Conservation (phyloP, 352 stramenopile genomes). For the Phytopythium kandeliae region DNA sequence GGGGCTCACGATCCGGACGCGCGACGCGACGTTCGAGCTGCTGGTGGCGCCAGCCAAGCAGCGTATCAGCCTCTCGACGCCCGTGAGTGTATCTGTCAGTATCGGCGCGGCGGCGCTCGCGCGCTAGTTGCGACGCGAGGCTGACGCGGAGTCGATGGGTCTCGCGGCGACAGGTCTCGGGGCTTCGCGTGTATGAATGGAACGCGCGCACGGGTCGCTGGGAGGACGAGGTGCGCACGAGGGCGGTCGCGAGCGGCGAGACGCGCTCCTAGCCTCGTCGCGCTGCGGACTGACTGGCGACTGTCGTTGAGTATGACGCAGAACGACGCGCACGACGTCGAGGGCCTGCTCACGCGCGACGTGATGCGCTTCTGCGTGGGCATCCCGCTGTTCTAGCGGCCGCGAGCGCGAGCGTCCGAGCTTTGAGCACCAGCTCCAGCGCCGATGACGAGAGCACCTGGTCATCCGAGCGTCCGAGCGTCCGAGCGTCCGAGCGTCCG, state of each 20-base stretch:
- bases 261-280: not conserved
- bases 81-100: slow-evolving; percentile 14
- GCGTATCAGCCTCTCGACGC: slow-evolving; percentile 64
- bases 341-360: slow-evolving; percentile 74
- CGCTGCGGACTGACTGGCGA: slow-evolving; percentile 9
- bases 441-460: no score
- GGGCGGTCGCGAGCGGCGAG: not conserved
- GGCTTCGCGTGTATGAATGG: slow-evolving; percentile 66
- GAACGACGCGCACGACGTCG: slow-evolving; percentile 71
- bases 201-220: slow-evolving; percentile 63
- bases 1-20: slow-evolving; percentile 41
- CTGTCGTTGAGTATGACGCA: slow-evolving; percentile 13
- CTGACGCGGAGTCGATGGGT: no score
- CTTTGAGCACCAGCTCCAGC: no score
- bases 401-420: no score
- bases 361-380: slow-evolving; percentile 74
- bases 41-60: slow-evolving; percentile 52
- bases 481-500: no score
- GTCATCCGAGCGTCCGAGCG: no score
- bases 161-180: slow-evolving; percentile 43
- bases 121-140: not conserved
- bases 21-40: slow-evolving; percentile 57
- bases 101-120: not conserved
- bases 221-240: slow-evolving; percentile 57
- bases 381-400: slow-evolving; percentile 57